Base-by-base conservation (phyloP, 2,329 filamentous ascomycete species). In the Paecilomyces sp. region DNA sequence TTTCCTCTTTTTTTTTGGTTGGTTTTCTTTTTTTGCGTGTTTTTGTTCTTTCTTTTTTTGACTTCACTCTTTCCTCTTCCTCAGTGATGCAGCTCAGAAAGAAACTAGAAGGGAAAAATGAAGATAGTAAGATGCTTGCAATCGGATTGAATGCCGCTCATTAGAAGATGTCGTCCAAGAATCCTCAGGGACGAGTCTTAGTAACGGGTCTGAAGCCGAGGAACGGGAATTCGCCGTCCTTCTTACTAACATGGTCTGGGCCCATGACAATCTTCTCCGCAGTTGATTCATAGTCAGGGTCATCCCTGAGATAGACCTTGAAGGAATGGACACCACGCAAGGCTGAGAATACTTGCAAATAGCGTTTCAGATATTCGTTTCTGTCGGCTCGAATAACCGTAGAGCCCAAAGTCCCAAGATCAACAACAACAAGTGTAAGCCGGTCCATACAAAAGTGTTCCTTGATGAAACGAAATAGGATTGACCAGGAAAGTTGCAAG, bases 401-500 rank as follows among this genome's bases (percentile, higher is more conserved):
- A 3, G 51, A 25, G 36, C 56, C 36, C 47, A 60, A 55, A 9
- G 56, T 57, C 18, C 65, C 65, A 22, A 63, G 54, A 22, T 69
- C 67, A 9, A 68, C 58, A 31, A 69, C 59, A 7, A 53, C 63
- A 6, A 69, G 47, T 1, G 65, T 67, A 2, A 69, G 61, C 25
- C 58, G 57, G 5, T 61, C 15, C 15, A 69, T 47, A 11, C 64
- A 57, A 57, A 70, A 69, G 55, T 70, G 67, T 50, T 70, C 67
- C 13, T 65, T 67, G 50, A 70, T 67, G 51, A 70, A 70, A n/a
- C 67, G 67, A 12, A 65, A 62, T n/a, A 70, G 28, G 25, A 67
- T 64, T 9, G 62, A 58, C 68, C 68, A 69, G 30, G 62, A 64
- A 1, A 64, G 54, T 18, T 67, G 5, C 3, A 59, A 36, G 11